phyloP scores from a whole-genome alignment of 1,139 yeast species.

The Scheffersomyces stambukii region DNA sequence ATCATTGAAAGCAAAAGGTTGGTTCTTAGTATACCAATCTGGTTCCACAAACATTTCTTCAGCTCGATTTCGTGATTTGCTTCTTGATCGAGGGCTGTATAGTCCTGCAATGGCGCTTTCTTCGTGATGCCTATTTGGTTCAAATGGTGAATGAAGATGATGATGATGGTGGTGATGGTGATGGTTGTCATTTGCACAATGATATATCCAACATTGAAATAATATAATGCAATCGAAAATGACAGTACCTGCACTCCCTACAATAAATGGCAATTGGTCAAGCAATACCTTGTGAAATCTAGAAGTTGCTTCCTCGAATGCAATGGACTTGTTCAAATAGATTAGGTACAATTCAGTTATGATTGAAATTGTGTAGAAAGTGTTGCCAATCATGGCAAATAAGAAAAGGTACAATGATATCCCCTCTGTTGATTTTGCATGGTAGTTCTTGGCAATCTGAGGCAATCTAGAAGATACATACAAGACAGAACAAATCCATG shows the following conservation, averaged over 20 bases:
- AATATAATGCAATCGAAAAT: constrained; percentile 31
- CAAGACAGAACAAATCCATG: constrained; percentile 1
- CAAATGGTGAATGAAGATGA: too few species aligned
- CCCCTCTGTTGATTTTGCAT: constrained; percentile 30
- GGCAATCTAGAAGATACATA: constrained; percentile 64
- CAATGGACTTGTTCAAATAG: constrained; percentile 2
- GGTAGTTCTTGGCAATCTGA: constrained; percentile 50
- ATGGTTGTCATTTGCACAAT: too few species aligned
- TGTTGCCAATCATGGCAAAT: constrained; percentile 35
- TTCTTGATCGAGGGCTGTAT: constrained; percentile 3
- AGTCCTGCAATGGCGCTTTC: not conserved
- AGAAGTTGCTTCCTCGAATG: not conserved
- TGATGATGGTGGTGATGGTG: too few species aligned
- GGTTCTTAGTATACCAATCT: constrained; percentile 32
- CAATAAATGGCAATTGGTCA: constrained; percentile 33
- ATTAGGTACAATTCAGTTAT: constrained; percentile 24
- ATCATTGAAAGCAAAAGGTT: constrained; percentile 13
- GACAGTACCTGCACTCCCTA: constrained; percentile 36
- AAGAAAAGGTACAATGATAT: constrained; percentile 32
- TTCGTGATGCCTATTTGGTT: too few species aligned
- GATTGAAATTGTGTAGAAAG: constrained; percentile 32
- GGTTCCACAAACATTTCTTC: too few species aligned
- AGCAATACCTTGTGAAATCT: constrained; percentile 8
- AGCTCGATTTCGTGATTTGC: too few species aligned
- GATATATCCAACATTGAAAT: constrained; percentile 29